Percentiles rank a stretch among this genome's conserved stretches.
Conservation (phyloP, 2,329 filamentous ascomycete species). For the Hypomyces perniciosus region DNA sequence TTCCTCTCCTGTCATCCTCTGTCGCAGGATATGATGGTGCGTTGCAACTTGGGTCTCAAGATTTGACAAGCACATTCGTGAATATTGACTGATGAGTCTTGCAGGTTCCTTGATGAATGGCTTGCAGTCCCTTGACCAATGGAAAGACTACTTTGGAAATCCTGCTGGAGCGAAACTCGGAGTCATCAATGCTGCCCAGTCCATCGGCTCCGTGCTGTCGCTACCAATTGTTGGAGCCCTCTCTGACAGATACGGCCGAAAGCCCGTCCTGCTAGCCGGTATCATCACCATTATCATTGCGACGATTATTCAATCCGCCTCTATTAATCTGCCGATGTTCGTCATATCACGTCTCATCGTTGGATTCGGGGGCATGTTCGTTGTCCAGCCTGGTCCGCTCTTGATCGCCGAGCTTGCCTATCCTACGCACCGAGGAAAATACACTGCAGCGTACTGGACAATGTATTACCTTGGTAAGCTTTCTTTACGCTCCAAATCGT, state of each 20-base stretch:
- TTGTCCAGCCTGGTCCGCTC: conserved; percentile 58
- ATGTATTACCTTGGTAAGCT: conserved; percentile 40
- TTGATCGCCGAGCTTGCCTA: conserved; percentile 62
- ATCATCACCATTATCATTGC: conserved; percentile 5
- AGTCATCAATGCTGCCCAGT: neutral
- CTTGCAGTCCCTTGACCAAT: conserved; percentile 3
- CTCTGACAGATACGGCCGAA: conserved; percentile 5
- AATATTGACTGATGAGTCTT: too few relatives aligned
- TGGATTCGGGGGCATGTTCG: conserved; percentile 61
- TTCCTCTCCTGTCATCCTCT: conserved; percentile 6
- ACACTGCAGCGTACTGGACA: conserved; percentile 63
- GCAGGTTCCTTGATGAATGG: conserved; percentile 8
- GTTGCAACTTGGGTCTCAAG: too few relatives aligned
- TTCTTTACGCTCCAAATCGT: too few relatives aligned
- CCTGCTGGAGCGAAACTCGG: conserved; percentile 2
- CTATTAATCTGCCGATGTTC: conserved; percentile 24
- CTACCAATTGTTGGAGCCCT: conserved; percentile 1
- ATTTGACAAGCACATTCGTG: too few relatives aligned
- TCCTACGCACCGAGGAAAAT: conserved; percentile 59
- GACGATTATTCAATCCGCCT: conserved; percentile 6
- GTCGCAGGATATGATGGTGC: conserved; percentile 6
- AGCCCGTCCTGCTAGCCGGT: neutral
- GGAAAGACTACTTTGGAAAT: conserved; percentile 8
- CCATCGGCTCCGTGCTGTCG: conserved; percentile 3
- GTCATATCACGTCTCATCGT: conserved; percentile 34